Conservation (phyloP, 306 rosid species). For the Rosa rugosa region DNA sequence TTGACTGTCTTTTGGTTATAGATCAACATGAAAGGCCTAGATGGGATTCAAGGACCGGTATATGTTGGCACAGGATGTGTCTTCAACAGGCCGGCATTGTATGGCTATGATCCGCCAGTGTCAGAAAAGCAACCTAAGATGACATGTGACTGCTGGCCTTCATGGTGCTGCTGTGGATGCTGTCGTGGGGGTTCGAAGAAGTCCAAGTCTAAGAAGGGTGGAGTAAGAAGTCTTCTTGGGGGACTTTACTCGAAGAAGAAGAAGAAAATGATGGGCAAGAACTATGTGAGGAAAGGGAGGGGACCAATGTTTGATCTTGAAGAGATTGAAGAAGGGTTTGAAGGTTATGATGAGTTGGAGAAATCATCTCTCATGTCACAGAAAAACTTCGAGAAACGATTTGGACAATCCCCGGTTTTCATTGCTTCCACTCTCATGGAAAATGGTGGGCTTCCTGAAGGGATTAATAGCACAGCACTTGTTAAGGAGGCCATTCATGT, state of each 20-base stretch:
- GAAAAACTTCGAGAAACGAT: conserved; percentile 71
- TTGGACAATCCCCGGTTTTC: conserved; percentile 86
- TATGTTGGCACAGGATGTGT: conserved; percentile 96
- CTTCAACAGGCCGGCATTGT: conserved; percentile 86
- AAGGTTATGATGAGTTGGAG: conserved; percentile 75
- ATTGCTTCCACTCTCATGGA: conserved; percentile 83
- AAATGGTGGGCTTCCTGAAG: conserved; percentile 85
- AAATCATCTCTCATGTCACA: conserved; percentile 66
- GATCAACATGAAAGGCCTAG: conserved; percentile 97
- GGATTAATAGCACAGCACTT: conserved; percentile 49
- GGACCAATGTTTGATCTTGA: conserved; percentile 61
- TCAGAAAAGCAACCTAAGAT: conserved; percentile 69
- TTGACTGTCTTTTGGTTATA: conserved; percentile 34
- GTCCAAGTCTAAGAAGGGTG: conserved; percentile 76
- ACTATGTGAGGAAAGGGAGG: conserved; percentile 47
- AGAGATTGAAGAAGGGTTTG: conserved; percentile 73
- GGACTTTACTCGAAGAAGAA: conserved; percentile 68
- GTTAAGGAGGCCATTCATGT: conserved; percentile 96
- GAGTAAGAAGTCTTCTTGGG: conserved; percentile 58
- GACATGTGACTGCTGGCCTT: conserved; percentile 82
- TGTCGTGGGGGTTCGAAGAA: conserved; percentile 67
- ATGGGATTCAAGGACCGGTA: conserved; percentile 96
- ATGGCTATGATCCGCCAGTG: conserved; percentile 74
- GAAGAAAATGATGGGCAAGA: conserved; percentile 82
- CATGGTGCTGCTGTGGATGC: conserved; percentile 58